These are phyloP conservation scores for Yamadazyma paraphyllophila DNA, from an alignment of 805 yeast species.

Conservation along the genomic window DNA sequence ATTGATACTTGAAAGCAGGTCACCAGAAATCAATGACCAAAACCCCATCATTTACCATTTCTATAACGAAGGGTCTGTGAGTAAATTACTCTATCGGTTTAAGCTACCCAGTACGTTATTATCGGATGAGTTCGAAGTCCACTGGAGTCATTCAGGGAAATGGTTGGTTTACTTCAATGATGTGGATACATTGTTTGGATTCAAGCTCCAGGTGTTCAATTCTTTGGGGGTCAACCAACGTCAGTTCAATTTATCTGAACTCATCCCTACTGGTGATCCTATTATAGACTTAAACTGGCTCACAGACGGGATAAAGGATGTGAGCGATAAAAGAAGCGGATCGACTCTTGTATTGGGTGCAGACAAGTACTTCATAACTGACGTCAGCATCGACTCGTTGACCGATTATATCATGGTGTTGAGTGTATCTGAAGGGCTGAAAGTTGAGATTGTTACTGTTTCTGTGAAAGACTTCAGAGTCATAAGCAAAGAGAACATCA, in stretches of 20 bases:
- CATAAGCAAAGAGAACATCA: slow-evolving; percentile 5
- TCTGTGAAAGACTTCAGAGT: slow-evolving; percentile 15
- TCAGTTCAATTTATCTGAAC: slow-evolving; percentile 7
- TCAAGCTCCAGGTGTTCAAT: slow-evolving; percentile 25
- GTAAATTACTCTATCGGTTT: slow-evolving; percentile 23
- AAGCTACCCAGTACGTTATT: slow-evolving; percentile 19
- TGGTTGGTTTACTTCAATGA: slow-evolving; percentile 32
- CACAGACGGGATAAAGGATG: slow-evolving; percentile 16
- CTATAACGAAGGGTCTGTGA: slow-evolving; percentile 30
- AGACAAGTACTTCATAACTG: slow-evolving; percentile 9
- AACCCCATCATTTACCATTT: slow-evolving; percentile 26
- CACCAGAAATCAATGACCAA: slow-evolving; percentile 10
- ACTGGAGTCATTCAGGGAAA: slow-evolving; percentile 34
- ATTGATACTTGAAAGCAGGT: slow-evolving; percentile 16
- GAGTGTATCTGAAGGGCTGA: slow-evolving; percentile 4
- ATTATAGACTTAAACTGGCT: slow-evolving; percentile 16
- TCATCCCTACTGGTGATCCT: slow-evolving; percentile 16
- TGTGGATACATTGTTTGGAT: slow-evolving; percentile 25
- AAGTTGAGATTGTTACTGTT: slow-evolving; percentile 13
- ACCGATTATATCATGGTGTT: slow-evolving; percentile 13
- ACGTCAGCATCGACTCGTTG: slow-evolving; percentile 4
- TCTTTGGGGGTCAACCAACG: slow-evolving; percentile 23
- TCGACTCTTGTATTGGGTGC: slow-evolving; percentile 6
- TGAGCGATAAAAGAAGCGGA: not conserved
- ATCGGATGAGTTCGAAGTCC: slow-evolving; percentile 16